Conservation (phyloP, 768 basidiomycete species). For the Leccinellum rugosiceps region DNA sequence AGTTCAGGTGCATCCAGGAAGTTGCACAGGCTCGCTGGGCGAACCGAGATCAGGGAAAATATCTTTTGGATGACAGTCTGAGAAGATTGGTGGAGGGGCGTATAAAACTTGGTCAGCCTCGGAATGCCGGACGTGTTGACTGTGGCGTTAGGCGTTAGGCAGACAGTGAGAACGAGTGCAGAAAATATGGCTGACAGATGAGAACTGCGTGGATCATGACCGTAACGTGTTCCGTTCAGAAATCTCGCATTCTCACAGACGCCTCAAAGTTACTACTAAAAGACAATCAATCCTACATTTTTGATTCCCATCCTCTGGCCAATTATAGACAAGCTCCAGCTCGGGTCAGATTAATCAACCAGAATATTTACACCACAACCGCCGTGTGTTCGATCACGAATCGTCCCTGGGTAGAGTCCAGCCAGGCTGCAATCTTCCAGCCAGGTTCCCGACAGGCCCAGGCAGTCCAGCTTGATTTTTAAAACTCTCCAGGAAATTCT, state of each 20-base stretch:
- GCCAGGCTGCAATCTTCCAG: constrained; percentile 75
- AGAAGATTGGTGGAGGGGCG: constrained; percentile 58
- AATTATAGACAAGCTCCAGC: neutral
- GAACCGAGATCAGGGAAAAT: constrained; percentile 79
- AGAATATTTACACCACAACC: neutral
- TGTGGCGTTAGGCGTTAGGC: constrained; percentile 31
- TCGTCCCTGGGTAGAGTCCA: constrained; percentile 76
- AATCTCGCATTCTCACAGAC: neutral
- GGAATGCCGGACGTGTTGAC: constrained; percentile 93
- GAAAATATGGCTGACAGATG: constrained; percentile 57
- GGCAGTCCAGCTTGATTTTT: constrained; percentile 86
- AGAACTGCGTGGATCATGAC: constrained; percentile 82
- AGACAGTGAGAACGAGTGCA: constrained; percentile 15
- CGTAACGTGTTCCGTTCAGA: constrained; percentile 3
- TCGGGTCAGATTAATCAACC: too few relatives aligned
- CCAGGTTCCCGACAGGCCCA: constrained; percentile 89
- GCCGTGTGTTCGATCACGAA: constrained; percentile 21
- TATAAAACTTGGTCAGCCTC: constrained; percentile 86
- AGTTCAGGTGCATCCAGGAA: constrained; percentile 93
- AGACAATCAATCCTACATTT: neutral
- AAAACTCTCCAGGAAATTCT: constrained; percentile 96
- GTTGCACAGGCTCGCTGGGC: constrained; percentile 86
- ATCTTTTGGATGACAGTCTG: constrained; percentile 82
- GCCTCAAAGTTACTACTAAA: neutral
- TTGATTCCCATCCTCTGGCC: neutral